These are phyloP conservation scores for Schizothecium vesticola DNA, from an alignment of 495 filamentous ascomycete species.

Conservation along the genomic window DNA sequence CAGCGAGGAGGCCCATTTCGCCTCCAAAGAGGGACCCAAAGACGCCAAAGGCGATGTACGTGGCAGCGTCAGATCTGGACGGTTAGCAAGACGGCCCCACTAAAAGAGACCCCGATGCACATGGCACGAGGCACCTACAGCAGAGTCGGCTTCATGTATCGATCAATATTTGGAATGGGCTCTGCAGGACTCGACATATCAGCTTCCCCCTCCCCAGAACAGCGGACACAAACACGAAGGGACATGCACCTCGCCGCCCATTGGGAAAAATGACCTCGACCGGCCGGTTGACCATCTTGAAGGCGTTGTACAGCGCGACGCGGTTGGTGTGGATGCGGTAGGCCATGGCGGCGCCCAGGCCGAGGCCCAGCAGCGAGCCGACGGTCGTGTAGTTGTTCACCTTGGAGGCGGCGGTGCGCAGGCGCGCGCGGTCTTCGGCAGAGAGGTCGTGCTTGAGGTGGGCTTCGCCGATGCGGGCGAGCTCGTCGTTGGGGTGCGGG, in stretches of 20 bases:
- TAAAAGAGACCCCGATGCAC: neutral
- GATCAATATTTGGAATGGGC: constrained; percentile 55
- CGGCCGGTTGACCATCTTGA: constrained; percentile 54
- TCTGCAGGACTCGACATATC: constrained; percentile 36
- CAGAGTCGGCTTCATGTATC: constrained; percentile 49
- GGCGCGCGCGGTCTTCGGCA: constrained; percentile 52
- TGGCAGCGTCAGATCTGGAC: constrained; percentile 51
- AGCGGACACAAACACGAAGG: neutral
- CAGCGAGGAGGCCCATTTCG: constrained; percentile 55
- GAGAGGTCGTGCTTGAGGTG: constrained; percentile 60
- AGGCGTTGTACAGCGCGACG: constrained; percentile 52
- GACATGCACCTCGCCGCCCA: constrained; percentile 50
- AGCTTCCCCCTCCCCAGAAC: neutral
- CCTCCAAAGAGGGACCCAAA: constrained; percentile 62
- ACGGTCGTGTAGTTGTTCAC: constrained; percentile 50
- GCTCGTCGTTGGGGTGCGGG: constrained; percentile 45
- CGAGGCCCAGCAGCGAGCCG: constrained; percentile 55
- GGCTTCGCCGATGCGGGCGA: constrained; percentile 54
- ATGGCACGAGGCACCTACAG: neutral
- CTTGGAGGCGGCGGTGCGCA: constrained; percentile 48
- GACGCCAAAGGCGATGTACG: constrained; percentile 56
- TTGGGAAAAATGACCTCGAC: constrained; percentile 56
- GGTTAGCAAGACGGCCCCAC: neutral
- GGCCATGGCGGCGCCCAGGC: constrained; percentile 53
- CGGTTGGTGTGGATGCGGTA: constrained; percentile 51